phyloP scores from a whole-genome alignment of 768 basidiomycete species.

The Xerocomellus chrysenteron region DNA sequence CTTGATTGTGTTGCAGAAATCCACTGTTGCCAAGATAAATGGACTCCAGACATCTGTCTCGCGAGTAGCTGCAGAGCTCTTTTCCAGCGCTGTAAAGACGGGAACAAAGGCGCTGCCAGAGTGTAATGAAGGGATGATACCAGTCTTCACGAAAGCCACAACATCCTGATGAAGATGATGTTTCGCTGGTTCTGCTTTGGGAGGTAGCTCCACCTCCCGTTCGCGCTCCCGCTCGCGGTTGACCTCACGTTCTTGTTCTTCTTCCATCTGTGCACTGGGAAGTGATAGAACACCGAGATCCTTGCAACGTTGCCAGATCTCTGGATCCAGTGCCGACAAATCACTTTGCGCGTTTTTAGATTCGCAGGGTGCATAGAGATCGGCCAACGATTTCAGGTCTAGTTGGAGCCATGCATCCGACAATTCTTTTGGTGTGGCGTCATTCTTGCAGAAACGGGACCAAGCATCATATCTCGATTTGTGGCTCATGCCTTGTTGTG shows the following conservation, averaged over 20 bases:
- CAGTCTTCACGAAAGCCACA: conserved; percentile 23
- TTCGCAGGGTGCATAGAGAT: conserved; percentile 29
- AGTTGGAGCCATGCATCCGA: conserved; percentile 35
- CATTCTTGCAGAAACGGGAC: neutral
- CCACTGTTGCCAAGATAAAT: too few species aligned
- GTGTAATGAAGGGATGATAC: conserved; percentile 15
- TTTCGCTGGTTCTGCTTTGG: conserved; percentile 15
- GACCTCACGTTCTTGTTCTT: conserved; percentile 50
- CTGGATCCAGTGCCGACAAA: neutral
- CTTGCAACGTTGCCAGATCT: conserved; percentile 4
- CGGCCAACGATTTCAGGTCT: conserved; percentile 35
- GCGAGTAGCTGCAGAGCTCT: too few species aligned
- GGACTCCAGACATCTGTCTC: too few species aligned
- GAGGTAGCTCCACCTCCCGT: conserved; percentile 35
- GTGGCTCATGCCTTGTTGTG: conserved; percentile 27
- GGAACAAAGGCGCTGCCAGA: too few species aligned
- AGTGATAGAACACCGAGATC: conserved; percentile 8
- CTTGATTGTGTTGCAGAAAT: too few species aligned
- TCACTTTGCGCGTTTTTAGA: neutral
- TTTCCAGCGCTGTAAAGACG: too few species aligned
- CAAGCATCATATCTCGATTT: conserved; percentile 7
- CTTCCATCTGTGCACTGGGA: conserved; percentile 28
- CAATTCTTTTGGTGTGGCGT: neutral
- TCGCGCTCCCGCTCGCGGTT: too few species aligned
- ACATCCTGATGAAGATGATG: conserved; percentile 21